Evolutionary conservation across 2,329 filamentous ascomycete species (phyloP).

Genomic region (Curvularia hawaiiensis): DNA sequence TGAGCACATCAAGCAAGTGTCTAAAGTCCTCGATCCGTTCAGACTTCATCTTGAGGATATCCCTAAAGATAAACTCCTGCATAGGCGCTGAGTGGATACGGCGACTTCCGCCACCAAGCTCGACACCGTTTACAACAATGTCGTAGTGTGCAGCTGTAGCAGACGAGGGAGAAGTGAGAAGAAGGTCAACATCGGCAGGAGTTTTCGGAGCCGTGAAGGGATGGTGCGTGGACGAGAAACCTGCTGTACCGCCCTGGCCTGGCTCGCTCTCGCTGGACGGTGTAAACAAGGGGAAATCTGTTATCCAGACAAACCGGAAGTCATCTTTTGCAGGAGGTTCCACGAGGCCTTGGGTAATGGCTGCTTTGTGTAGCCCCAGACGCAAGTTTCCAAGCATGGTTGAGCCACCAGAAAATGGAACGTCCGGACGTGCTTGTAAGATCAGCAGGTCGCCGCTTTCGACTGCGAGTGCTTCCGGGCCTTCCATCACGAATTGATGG

Average conservation of each 20-base stretch:
- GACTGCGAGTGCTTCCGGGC: slow-evolving; percentile 59
- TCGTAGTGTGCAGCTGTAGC: slow-evolving; percentile 91
- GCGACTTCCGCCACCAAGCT: slow-evolving; percentile 89
- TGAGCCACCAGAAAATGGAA: slow-evolving; percentile 72
- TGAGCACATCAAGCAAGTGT: slow-evolving; percentile 81
- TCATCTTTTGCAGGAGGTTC: slow-evolving; percentile 52
- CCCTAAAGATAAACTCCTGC: slow-evolving; percentile 82
- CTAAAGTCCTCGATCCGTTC: slow-evolving; percentile 78
- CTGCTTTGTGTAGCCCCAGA: slow-evolving; percentile 69
- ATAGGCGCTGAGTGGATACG: slow-evolving; percentile 86
- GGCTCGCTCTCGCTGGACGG: slow-evolving; percentile 67
- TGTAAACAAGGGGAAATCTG: slow-evolving; percentile 91
- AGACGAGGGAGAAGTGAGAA: slow-evolving; percentile 72
- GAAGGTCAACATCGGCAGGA: slow-evolving; percentile 71
- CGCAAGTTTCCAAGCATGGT: slow-evolving; percentile 75
- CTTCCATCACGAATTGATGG: slow-evolving; percentile 67
- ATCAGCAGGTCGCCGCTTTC: slow-evolving; percentile 76
- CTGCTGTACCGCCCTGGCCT: slow-evolving; percentile 80
- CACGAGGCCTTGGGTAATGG: slow-evolving; percentile 67
- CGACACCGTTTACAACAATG: slow-evolving; percentile 91
- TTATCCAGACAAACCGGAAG: slow-evolving; percentile 82
- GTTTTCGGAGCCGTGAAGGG: slow-evolving; percentile 90
- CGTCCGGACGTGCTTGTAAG: slow-evolving; percentile 75
- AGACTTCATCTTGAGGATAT: slow-evolving; percentile 79
- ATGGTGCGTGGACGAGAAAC: slow-evolving; percentile 88